Evolutionary conservation across 306 rosid species (phyloP).

Genomic region (Cicer pinnatifidum): DNA sequence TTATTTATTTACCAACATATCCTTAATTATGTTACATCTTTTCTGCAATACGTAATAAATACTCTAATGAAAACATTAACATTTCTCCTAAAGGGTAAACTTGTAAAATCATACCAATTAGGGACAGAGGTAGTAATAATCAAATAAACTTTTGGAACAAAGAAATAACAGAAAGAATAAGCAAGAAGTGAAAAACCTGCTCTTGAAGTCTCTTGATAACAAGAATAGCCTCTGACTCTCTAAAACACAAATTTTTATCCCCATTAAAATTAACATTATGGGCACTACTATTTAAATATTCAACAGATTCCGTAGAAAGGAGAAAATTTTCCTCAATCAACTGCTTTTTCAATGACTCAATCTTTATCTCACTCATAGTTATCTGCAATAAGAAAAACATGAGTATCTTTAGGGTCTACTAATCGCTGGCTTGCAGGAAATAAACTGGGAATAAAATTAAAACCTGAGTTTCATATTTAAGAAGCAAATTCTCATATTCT

Average conservation of each 20-base stretch:
- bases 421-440: slow-evolving; percentile 27
- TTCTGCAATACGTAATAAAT: too few relatives aligned
- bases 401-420: slow-evolving; percentile 12
- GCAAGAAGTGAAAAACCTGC: slow-evolving; percentile 54
- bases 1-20: too few relatives aligned
- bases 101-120: too few relatives aligned
- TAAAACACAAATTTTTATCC: slow-evolving; percentile 54
- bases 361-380: slow-evolving; percentile 69
- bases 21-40: too few relatives aligned
- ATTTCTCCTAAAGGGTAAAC: too few relatives aligned
- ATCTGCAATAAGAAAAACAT: slow-evolving; percentile 57
- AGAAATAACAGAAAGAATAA: neutral
- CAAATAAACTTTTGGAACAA: slow-evolving; percentile 15
- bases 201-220: slow-evolving; percentile 90
- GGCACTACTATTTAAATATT: slow-evolving; percentile 46
- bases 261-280: slow-evolving; percentile 43
- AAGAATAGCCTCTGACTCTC: slow-evolving; percentile 73
- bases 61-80: too few relatives aligned
- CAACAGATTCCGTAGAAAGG: slow-evolving; percentile 43
- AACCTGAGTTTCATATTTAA: slow-evolving; percentile 76
- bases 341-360: slow-evolving; percentile 65
- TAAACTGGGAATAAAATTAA: slow-evolving; percentile 34
- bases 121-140: neutral
- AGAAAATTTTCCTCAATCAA: slow-evolving; percentile 52
- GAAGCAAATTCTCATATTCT: slow-evolving; percentile 78